Base-by-base conservation (phyloP, 2,329 filamentous ascomycete species). In the Cadophora luteo-olivacea region DNA sequence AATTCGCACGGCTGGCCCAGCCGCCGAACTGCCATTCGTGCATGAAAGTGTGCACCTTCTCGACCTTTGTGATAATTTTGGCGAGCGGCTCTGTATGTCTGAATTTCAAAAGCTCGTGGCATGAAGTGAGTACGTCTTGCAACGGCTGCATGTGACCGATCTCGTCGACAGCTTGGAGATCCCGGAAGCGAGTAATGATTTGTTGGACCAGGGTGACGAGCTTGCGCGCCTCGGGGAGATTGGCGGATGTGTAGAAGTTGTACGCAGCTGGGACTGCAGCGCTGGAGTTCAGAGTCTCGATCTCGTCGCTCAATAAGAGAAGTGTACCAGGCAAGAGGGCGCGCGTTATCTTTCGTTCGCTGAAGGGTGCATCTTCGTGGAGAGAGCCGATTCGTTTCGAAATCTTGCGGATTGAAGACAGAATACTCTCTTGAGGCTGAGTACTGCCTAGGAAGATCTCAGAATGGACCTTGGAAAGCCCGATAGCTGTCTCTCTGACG, bases 1-100 rank as follows among this genome's bases (percentile, higher is more conserved):
- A 91, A 78, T 92, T 92, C 48, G 91, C 88, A 70, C 89, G 89
- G 81, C 93, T 97, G 3, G 95, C 94, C 80, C 97, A 94, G 52
- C 91, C 90, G 41, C 88, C 88, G 77, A 89, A 89, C 78, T 99
- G 94, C 96, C 96, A 99, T 80, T 98, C 94, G 71, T 97, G 91
- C 61, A 99, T 87, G 72, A 91, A 90, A 0, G 85, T 86, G 80
- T 98, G 92, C 4, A 99, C 84, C 72, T 95, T 93, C 79, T 99
- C 97, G 3, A 96, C 86, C 77, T 92, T 93, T 1, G 91, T 92
- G 64, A 99, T 87, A 67, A 97, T 89, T 75, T 92, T 94, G 1
- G 94, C 94, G 4, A 99, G 84, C 0, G 96, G 94, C 66, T 97
- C 94, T 0, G 88, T 87, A 74, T 97, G 90, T 25, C 88, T 85